Evolutionary conservation across 2,329 filamentous ascomycete species (phyloP), one percentile per base, ranked within the genome.

Genomic region (Colletotrichum sp.): DNA sequence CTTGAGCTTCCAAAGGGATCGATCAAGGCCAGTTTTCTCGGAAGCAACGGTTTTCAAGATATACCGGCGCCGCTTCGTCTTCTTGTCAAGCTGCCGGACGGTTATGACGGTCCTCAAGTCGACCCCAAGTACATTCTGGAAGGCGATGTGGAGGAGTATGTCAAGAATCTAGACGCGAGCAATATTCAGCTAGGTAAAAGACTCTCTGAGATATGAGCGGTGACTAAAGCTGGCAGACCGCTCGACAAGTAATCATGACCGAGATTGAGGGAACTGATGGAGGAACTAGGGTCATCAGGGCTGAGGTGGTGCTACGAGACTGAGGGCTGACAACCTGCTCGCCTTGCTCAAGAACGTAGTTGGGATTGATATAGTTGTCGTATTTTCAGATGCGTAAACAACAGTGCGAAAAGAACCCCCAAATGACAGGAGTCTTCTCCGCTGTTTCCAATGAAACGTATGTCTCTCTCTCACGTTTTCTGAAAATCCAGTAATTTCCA

Each of bases 271-370:
- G 39, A n/a, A 43, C 39, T 43, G 8, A 0, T 0, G 39, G 0
- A n/a, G 39, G 39, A n/a, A 43, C 8, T n/a, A 43, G 5, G 18
- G 39, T 43, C 39, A 43, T 43, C 39, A 10, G 39, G 9, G 39
- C 43, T 0, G 43, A 48, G 10, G 7, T 48, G 3, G 10, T 13
- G 43, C 0, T 48, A 5, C n/a, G 10, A 0, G 3, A 22, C 0
- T 48, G 18, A 48, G 18, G 0, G 0, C 0, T n/a, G 39, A 48
- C 9, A n/a, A 12, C 18, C 18, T n/a, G 0, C 0, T 48, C 5
- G 0, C 39, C 39, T n/a, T 12, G 9, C 0, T 12, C 18, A 48
- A 48, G 9, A 48, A 12, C 1, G 9, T 0, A n/a, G 6, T 48
- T 43, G 39, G 1, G 36, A 39, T 2, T 39, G 36, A 1, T 18